Evolutionary conservation across 2,329 filamentous ascomycete genomes (phyloP).

Genomic region (Tympanopsis confertula): DNA sequence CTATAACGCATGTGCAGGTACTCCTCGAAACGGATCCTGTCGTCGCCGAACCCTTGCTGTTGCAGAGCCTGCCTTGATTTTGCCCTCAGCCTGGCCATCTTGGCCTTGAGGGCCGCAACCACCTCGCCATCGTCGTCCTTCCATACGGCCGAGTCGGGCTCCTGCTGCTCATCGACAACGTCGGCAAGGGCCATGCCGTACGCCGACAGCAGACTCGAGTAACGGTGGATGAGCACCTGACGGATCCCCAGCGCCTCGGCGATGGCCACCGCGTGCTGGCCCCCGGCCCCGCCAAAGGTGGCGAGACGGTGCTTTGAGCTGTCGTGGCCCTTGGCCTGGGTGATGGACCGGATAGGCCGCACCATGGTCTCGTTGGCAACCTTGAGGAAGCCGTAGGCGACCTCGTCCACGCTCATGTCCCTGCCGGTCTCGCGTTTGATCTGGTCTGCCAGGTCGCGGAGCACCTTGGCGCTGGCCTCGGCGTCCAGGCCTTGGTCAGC

Average conservation of each 20-base stretch:
- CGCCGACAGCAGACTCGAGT: conserved; percentile 31
- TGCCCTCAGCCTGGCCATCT: neutral
- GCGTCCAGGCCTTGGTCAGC: conserved; percentile 42
- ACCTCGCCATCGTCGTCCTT: conserved; percentile 6
- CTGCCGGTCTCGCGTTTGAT: conserved; percentile 24
- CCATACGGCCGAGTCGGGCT: conserved; percentile 17
- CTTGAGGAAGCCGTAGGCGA: conserved; percentile 22
- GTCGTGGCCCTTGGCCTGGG: conserved; percentile 21
- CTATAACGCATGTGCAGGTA: conserved; percentile 30
- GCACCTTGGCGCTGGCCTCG: conserved; percentile 24
- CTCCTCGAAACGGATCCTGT: conserved; percentile 12
- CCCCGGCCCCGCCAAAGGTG: conserved; percentile 22
- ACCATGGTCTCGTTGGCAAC: conserved; percentile 24
- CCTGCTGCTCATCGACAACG: conserved; percentile 25
- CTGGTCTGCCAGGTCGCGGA: conserved; percentile 24
- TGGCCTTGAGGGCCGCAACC: neutral
- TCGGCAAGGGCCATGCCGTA: conserved; percentile 33
- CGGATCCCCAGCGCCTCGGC: conserved; percentile 27
- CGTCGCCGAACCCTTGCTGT: neutral
- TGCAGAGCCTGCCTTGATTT: neutral
- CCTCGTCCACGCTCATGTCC: conserved; percentile 12
- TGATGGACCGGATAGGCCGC: conserved; percentile 19
- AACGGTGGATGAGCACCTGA: conserved; percentile 27
- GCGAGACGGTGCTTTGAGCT: conserved; percentile 20
- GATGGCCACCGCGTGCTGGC: conserved; percentile 30